phyloP scores from a whole-genome alignment of 805 yeast species.

The Pichia sporocuriosa region DNA sequence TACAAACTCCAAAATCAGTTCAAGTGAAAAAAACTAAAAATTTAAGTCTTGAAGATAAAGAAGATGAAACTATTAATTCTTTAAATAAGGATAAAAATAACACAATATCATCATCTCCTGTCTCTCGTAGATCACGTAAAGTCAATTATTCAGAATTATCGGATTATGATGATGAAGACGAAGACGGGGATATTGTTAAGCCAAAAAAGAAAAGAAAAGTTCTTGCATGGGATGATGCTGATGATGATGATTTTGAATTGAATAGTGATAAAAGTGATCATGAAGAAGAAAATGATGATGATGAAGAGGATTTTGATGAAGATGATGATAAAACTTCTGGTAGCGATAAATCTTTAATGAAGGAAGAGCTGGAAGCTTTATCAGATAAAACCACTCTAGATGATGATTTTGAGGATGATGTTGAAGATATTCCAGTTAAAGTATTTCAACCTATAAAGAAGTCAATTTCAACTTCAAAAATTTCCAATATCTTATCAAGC shows the following conservation, averaged over 20 bases:
- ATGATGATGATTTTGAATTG: conserved; percentile 18
- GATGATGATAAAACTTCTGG: no score
- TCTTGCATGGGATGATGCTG: conserved; percentile 18
- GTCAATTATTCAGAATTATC: conserved; percentile 19
- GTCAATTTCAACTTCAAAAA: conserved; percentile 3
- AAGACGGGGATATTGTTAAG: conserved; percentile 5
- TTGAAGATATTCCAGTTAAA: conserved; percentile 8
- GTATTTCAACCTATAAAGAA: background rate
- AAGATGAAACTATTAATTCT: background rate
- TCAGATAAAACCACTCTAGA: conserved; percentile 9
- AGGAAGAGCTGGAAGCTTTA: conserved; percentile 13
- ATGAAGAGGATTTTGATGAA: conserved; percentile 14
- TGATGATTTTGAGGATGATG: conserved; percentile 8
- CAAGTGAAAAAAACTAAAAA: conserved; percentile 1
- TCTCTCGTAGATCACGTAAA: conserved; percentile 11
- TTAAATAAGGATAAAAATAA: background rate
- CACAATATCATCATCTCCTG: conserved; percentile 20
- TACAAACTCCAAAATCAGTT: conserved; percentile 14
- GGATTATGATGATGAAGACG: conserved; percentile 18
- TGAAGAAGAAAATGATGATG: conserved; percentile 18
- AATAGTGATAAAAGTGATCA: conserved; percentile 10
- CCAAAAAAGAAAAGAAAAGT: conserved; percentile 11
- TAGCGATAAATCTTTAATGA: conserved; percentile 1
- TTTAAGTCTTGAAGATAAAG: background rate
- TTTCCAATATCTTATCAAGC: conserved; percentile 4